Base-by-base conservation (phyloP, 169 alveolate genomes). In the Cryptosporidium muris region DNA sequence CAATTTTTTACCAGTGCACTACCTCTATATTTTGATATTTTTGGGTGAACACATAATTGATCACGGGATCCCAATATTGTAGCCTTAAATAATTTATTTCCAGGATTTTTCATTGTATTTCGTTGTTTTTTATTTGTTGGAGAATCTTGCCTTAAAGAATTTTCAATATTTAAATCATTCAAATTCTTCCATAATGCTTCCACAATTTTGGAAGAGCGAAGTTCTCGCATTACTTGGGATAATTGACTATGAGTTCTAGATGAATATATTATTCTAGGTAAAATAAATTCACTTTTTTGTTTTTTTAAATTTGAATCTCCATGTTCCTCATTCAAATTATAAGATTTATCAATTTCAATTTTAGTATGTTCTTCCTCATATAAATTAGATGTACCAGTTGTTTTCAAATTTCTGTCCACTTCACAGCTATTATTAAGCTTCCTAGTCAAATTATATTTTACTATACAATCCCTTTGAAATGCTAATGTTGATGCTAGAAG, bases 171-270 rank as follows among this genome's bases (percentile, higher is more conserved):
- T 7, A 60, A 16, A 16, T 74, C 85, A 60, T 58, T 58, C 25
- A 74, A 60, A 16, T 74, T 68, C 37, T 58, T 58, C 11, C 60
- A 58, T n/a, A 74, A 74, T 14, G 40, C 68, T 4, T 74, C 85
- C 2, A 63, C 34, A 56, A 74, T 74, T 43, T 68, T 68, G 1
- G 85, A 74, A 58, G 85, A 53, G 66, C 91, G 93, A 42, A 95
- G 80, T 81, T 97, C 99, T 45, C 94, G 90, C 49, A 96, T 90
- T 16, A 96, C 95, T 82, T 97, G 95, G 51, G 94, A 88, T 47
- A 97, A 91, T 81, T 97, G 96, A 25, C 95, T 90, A 88, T 97
- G 99, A 2, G 99, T 97, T 56, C 98, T 90, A 0, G 98, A 92
- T 40, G 98, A 94, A 88, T 96, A 97, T 45, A 96, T 91, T 16